Evolutionary conservation across 345 rosid genomes (phyloP), one percentile per base, ranked within the genome.

Genomic region (Geranium rotundifolium): DNA sequence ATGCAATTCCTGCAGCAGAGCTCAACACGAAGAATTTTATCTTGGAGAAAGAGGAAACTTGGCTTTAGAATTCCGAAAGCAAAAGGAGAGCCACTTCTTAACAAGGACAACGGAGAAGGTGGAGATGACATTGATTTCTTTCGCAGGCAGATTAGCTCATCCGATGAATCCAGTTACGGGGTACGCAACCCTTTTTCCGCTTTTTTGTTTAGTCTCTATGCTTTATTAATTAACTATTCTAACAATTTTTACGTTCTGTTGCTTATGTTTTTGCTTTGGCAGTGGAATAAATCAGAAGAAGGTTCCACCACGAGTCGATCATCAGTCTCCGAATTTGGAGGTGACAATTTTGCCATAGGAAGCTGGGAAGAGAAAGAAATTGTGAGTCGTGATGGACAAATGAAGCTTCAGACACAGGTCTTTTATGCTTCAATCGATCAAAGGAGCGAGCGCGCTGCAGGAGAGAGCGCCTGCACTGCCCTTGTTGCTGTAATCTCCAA

Each of bases 71-170:
- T 95, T 71, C 75, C 87, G 18, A 89, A 92, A 75, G 77, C 81
- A 63, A 92, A 82, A 81, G 93, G 96, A 5, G 98, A 92, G 71
- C 95, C 98, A 17, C 76, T 92, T 84, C 71, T 92, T 65, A 92
- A 89, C 66, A 89, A 85, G 76, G 93, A 81, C 7, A 79, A 89
- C 69, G 88, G 81, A 39, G 95, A 92, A 79, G 96, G 98, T 4
- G 98, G 98, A 18, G 98, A 89, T 78, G 98, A 92, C 73, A 92
- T 92, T 67, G 98, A 92, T 82, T 87, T 70, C 78, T 95, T 85
- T 65, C 95, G 98, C 10, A 79, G 95, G 60, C 95, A 89, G 79
- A 91, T 92, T 59, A 78, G 88, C 69, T 85, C 96, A 6, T 93
- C 89, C 75, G 98, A 92, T 76, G 69, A 80, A 31, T 68, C 37